These are phyloP conservation scores for Mycena sp. DNA, from an alignment of 1,284 basidiomycete genomes.

Conservation along the genomic window DNA sequence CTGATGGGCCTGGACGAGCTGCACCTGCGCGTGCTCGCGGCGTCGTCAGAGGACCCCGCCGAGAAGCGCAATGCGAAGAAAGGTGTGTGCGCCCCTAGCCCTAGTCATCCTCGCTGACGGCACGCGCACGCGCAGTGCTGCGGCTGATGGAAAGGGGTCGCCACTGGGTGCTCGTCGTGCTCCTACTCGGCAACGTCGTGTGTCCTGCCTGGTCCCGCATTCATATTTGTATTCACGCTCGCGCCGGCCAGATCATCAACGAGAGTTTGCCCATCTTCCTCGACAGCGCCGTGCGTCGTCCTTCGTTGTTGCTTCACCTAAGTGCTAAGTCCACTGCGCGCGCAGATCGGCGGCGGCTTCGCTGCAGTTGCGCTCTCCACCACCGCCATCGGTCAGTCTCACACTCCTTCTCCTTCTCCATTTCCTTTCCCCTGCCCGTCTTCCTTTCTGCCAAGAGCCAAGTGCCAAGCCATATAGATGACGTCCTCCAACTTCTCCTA, in stretches of 20 bases:
- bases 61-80: conserved; percentile 79
- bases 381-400: conserved; percentile 81
- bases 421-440: too few relatives aligned
- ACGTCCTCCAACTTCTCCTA: too few relatives aligned
- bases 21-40: conserved; percentile 88
- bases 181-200: conserved; percentile 88
- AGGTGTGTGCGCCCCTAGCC: too few relatives aligned
- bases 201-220: too few relatives aligned
- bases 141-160: conserved; percentile 83
- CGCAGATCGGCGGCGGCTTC: too few relatives aligned
- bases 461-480: too few relatives aligned
- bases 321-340: too few relatives aligned
- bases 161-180: conserved; percentile 94
- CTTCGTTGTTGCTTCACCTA: not conserved
- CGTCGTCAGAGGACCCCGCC: conserved; percentile 76
- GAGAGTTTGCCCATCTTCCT: conserved; percentile 95
- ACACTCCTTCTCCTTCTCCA: too few relatives aligned
- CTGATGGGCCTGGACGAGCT: conserved; percentile 96
- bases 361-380: too few relatives aligned
- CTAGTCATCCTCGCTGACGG: not conserved
- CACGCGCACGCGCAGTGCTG: conserved; percentile 61
- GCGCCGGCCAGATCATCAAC: conserved; percentile 76
- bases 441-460: too few relatives aligned
- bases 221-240: too few relatives aligned
- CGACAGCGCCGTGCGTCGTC: conserved; percentile 78